Conservation (phyloP, 2,329 filamentous ascomycete genomes). For the Raffaelea albimanens region DNA sequence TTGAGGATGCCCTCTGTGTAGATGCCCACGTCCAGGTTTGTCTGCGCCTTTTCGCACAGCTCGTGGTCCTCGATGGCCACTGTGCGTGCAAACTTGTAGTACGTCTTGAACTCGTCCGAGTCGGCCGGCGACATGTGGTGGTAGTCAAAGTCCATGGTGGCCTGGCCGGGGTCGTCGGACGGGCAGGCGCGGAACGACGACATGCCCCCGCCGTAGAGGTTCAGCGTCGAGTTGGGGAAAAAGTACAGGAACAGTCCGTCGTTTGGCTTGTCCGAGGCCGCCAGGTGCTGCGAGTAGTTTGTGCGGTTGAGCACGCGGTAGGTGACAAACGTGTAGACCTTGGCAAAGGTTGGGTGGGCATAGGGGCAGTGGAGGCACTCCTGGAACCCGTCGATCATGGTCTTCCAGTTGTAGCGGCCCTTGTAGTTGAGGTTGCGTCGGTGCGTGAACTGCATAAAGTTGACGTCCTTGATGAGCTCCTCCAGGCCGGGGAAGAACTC, state of each 20-base stretch:
- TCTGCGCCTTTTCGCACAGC: conserved; percentile 3
- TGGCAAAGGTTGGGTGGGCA: conserved; percentile 4
- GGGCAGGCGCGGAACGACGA: conserved; percentile 4
- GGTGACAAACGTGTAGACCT: conserved; percentile 3
- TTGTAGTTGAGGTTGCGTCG: conserved; percentile 1
- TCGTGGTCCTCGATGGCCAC: conserved; percentile 7
- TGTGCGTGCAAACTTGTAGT: conserved; percentile 3
- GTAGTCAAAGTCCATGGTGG: conserved; percentile 5
- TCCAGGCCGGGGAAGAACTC: conserved; percentile 3
- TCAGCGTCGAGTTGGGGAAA: conserved; percentile 7
- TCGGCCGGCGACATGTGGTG: not conserved
- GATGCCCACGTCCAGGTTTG: conserved; percentile 1
- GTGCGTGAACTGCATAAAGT: conserved; percentile 1
- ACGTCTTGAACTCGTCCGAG: conserved; percentile 1
- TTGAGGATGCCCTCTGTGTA: conserved; percentile 4
- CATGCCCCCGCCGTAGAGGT: conserved; percentile 6
- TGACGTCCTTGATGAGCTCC: not conserved
- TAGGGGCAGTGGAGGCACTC: conserved; percentile 7
- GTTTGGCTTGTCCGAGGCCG: conserved; percentile 1
- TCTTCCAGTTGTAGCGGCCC: conserved; percentile 8
- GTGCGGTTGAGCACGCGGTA: conserved; percentile 3
- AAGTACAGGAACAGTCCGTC: conserved; percentile 6
- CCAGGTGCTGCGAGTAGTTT: conserved; percentile 7
- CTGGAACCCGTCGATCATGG: conserved; percentile 6
- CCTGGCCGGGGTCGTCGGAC: not conserved